Conservation (phyloP, 2,329 filamentous ascomycete genomes). For the Cytospora chrysosperma region DNA sequence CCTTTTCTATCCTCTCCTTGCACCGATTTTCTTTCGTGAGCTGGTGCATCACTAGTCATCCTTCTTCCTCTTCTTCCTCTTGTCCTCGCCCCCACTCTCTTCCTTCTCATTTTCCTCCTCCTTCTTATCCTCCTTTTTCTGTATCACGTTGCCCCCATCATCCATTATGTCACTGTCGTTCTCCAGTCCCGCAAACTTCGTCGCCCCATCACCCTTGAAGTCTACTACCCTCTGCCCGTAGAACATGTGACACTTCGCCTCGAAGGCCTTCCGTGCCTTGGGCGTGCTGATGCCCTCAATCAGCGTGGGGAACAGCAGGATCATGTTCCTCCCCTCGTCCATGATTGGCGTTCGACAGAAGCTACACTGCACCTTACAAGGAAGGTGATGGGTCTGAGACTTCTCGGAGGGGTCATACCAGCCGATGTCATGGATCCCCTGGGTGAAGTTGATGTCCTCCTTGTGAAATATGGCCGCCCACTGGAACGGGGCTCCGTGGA, state of each 20-base stretch:
- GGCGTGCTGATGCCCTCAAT: slow-evolving; percentile 61
- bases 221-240: slow-evolving; percentile 76
- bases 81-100: neutral
- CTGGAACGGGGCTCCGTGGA: slow-evolving; percentile 84
- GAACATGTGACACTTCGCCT: slow-evolving; percentile 75
- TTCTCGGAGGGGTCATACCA: slow-evolving; percentile 71
- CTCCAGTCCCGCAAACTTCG: slow-evolving; percentile 73
- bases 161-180: slow-evolving; percentile 35
- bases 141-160: slow-evolving; percentile 28
- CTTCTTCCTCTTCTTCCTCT: neutral
- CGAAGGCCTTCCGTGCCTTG: slow-evolving; percentile 62
- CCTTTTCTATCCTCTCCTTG: neutral
- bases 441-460: slow-evolving; percentile 66
- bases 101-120: neutral
- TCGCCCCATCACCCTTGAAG: slow-evolving; percentile 66
- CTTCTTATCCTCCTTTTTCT: slow-evolving; percentile 15
- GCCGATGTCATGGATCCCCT: slow-evolving; percentile 61
- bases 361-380: slow-evolving; percentile 77
- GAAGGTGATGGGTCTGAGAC: slow-evolving; percentile 63
- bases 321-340: slow-evolving; percentile 86
- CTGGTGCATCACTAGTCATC: neutral
- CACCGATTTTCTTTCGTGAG: neutral
- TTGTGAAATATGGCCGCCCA: slow-evolving; percentile 90
- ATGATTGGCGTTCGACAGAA: slow-evolving; percentile 78
- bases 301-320: slow-evolving; percentile 73